phyloP scores from a whole-genome alignment of 1,284 basidiomycete species.

The Ceratobasidium sp. region DNA sequence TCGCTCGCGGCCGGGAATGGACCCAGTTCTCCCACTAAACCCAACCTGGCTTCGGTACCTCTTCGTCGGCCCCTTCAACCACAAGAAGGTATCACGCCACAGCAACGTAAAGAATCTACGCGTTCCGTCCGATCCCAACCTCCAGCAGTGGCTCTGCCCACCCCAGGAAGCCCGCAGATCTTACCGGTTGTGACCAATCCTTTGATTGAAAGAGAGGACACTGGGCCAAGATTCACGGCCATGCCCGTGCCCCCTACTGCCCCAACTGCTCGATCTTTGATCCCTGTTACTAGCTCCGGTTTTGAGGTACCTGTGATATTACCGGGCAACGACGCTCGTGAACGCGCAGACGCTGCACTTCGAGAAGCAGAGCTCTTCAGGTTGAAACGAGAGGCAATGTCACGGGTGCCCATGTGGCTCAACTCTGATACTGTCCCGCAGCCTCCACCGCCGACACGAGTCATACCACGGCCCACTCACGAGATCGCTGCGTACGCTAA shows the following conservation, averaged over 20 bases:
- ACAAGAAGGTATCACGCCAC: not conserved
- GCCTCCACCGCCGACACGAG: constrained; percentile 18
- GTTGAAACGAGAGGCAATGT: constrained; percentile 18
- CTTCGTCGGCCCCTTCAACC: constrained; percentile 1
- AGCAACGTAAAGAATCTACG: not conserved
- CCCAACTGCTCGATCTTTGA: constrained; percentile 32
- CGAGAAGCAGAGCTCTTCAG: constrained; percentile 29
- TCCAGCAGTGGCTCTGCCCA: not conserved
- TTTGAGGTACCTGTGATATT: constrained; percentile 21
- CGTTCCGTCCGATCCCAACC: not conserved
- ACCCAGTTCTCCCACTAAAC: not conserved
- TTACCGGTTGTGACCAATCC: not conserved
- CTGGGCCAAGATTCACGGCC: constrained; percentile 4
- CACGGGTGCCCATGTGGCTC: constrained; percentile 26
- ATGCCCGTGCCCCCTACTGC: constrained; percentile 23
- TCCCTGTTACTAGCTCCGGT: constrained; percentile 24
- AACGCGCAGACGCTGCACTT: constrained; percentile 27
- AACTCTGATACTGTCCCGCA: not conserved
- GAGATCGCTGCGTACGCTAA: not conserved
- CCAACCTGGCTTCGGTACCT: not conserved
- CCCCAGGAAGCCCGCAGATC: not conserved
- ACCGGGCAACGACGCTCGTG: constrained; percentile 23
- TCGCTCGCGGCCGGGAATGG: constrained; percentile 10
- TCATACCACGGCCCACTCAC: not conserved
- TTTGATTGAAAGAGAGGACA: not conserved